Percentiles rank a stretch among this genome's conserved stretches.
Evolutionary conservation across 768 basidiomycete species (phyloP).

Genomic region (Leccinum fibrillosum): DNA sequence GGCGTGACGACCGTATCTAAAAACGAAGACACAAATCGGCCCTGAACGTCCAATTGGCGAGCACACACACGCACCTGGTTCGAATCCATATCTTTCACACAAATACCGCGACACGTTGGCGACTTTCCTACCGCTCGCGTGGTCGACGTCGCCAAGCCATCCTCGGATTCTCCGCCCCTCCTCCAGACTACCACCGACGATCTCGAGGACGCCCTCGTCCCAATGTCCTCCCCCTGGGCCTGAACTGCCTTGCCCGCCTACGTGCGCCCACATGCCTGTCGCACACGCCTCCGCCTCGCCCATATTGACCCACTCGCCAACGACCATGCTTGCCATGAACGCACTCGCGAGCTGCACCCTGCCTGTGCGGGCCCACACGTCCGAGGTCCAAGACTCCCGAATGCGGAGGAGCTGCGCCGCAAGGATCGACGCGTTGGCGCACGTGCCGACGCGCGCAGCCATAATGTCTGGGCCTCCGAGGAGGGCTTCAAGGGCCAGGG

Average conservation of each 20-base stretch:
- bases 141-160: constrained; percentile 83
- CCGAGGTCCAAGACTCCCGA: constrained; percentile 72
- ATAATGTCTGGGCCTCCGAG: constrained; percentile 77
- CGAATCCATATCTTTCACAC: constrained; percentile 79
- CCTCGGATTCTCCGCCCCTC: constrained; percentile 69
- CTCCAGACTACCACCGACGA: constrained; percentile 72
- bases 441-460: constrained; percentile 72
- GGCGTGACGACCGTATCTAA: constrained; percentile 69
- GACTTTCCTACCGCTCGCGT: constrained; percentile 57
- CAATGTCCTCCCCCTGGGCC: constrained; percentile 51
- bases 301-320: constrained; percentile 70
- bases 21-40: background rate
- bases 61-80: constrained; percentile 48
- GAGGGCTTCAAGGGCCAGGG: constrained; percentile 68
- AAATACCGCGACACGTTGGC: constrained; percentile 73
- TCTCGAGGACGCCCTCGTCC: constrained; percentile 77
- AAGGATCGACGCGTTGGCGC: constrained; percentile 65
- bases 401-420: constrained; percentile 76
- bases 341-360: constrained; percentile 75
- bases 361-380: constrained; percentile 77
- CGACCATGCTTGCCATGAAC: constrained; percentile 67
- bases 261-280: constrained; percentile 74
- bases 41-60: background rate
- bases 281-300: constrained; percentile 75
- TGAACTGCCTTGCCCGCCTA: constrained; percentile 22